phyloP scores from a whole-genome alignment of 805 yeast species.

The Suhomyces vadensis region DNA sequence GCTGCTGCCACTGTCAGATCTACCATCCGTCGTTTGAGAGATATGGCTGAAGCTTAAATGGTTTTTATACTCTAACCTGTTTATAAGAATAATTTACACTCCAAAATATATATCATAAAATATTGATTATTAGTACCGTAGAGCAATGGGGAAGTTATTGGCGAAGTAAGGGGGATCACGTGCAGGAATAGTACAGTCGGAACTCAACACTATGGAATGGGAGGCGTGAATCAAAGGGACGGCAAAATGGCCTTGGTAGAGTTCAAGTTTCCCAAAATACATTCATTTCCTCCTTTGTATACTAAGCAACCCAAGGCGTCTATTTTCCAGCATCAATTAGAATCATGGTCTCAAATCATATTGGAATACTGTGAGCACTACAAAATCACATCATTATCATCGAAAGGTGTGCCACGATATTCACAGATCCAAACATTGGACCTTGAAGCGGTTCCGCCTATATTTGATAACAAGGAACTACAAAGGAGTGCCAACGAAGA shows the following conservation, averaged over 20 bases:
- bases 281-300: conserved; percentile 83
- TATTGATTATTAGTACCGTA: conserved; percentile 3
- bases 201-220: background rate
- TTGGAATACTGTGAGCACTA: conserved; percentile 58
- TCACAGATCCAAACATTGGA: conserved; percentile 25
- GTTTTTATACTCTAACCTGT: conserved; percentile 14
- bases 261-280: conserved; percentile 44
- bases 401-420: conserved; percentile 30
- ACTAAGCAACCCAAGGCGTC: conserved; percentile 85
- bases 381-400: conserved; percentile 36
- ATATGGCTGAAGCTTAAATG: conserved; percentile 96
- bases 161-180: background rate
- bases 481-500: conserved; percentile 56
- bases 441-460: conserved; percentile 24
- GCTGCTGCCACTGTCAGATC: conserved; percentile 99
- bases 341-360: conserved; percentile 73
- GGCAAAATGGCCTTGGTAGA: background rate
- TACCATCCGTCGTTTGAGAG: conserved; percentile 99
- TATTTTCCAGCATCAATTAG: conserved; percentile 72
- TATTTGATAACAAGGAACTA: conserved; percentile 55
- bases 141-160: background rate
- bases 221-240: background rate
- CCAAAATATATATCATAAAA: conserved; percentile 9
- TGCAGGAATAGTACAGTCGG: background rate
- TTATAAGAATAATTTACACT: conserved; percentile 14